Base-by-base conservation (phyloP, 768 basidiomycete genomes). In the Filobasidium wieringae region DNA sequence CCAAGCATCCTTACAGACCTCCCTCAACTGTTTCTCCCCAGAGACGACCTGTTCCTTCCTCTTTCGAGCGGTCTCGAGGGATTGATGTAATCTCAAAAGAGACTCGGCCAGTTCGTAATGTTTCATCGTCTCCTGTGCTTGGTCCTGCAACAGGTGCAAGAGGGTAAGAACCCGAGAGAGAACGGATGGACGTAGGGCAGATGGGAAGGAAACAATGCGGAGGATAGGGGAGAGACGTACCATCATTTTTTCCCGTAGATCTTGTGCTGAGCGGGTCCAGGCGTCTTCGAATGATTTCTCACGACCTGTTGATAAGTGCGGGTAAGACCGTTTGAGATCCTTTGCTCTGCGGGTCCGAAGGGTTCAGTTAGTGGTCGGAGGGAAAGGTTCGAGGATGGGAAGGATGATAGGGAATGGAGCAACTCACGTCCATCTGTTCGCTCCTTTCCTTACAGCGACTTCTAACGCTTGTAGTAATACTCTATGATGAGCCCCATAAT, bases 371-470 rank as follows among this genome's bases (percentile, higher is more conserved):
- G 37, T 39, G n/a, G n/a, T n/a, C n/a, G n/a, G n/a, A n/a, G n/a
- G 22, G 14, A 47, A 9, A 12, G 45, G 22, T 9, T 24, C 9
- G 14, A 47, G 9, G 11, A 12, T 15, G 11, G 26, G 14, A 24
- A 12, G 22, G 22, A 24, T 11, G 14, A 24, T 11, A 12, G 11
- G 45, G 45, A 47, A 17, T 11, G 11, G 36, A 37, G n/a, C 8
- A 7, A 69, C 71, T 63, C 59, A 71, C 71, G 67, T 68, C 72
- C 72, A 73, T 51, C 65, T 65, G 50, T 68, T 64, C 6, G 70
- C 64, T n/a, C 66, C 67, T 50, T 64, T 65, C 40, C 63, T 61
- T 11, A 66, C 63, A 14, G 72, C 72, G 32, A 67, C 55, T 19
- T 71, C 68, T 8, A 71, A 36, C 17, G 68, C 64, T 34, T 68